Base-by-base conservation (phyloP, 225 moss, liverwort and hornwort species). In the Ulota crispa region DNA sequence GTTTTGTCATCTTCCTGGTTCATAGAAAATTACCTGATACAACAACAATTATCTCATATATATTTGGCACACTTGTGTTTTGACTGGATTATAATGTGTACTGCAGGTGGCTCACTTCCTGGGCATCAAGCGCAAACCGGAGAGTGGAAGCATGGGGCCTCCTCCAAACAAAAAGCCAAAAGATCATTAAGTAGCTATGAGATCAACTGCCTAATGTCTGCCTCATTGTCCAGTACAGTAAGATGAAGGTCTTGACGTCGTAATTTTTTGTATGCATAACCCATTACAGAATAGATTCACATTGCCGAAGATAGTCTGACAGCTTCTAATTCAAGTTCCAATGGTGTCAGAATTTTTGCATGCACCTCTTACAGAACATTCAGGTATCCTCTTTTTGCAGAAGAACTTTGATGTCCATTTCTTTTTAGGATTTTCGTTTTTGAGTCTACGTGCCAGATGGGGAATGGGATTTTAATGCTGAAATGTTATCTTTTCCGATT, bases 21-120 rank as follows among this genome's bases (percentile, higher is more conserved):
- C 12, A 53, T 6, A 50, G 45, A 45, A 45, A 45, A 42, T 14
- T 4, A 14, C 45, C 13, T 4, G 50, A 16, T 6, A 16, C 53
- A 5, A 28, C 54, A 45, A 47, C 37, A 9, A 23, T 56, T 21
- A 34, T 75, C 14, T 52, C 67, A 74, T 14, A 21, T 78, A 32
- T 55, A 41, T 68, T 67, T 2, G 4, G 9, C 82, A 61, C 61
- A 54, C 42, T 57, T 27, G 14, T 61, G 71, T 64, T 75, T 47
- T 83, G 67, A 78, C 28, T 72, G 24, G 69, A 26, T 79, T 67
- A 3, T 43, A 71, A 23, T 83, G 60, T 78, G 53, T 9, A 52
- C 73, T 89, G 71, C 88, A 99, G 98, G 99, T 99, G 57, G 94
- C 96, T 42, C 99, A 99, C 82, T 99, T 93, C 77, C 85, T 99